Conservation (phyloP, 495 filamentous ascomycete genomes). For the Choiromyces venosus region DNA sequence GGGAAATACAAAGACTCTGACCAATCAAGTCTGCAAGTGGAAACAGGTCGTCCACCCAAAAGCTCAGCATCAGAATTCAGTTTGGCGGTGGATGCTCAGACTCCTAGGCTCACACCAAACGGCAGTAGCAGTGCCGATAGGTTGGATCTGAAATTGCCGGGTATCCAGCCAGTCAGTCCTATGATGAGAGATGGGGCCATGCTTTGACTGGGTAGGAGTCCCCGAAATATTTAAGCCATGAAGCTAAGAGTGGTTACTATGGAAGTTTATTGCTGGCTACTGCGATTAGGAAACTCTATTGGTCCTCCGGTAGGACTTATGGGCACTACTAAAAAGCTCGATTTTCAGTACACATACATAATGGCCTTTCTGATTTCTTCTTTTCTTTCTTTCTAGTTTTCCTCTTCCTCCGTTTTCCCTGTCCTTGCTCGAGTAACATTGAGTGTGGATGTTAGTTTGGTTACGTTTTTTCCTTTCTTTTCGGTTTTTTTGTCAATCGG, state of each 20-base stretch:
- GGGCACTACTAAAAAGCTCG: background rate
- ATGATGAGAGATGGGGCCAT: constrained; percentile 23
- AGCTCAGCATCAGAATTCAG: constrained; percentile 26
- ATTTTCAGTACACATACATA: constrained; percentile 50
- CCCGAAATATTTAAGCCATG: background rate
- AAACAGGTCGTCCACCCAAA: constrained; percentile 30
- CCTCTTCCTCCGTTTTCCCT: constrained; percentile 13
- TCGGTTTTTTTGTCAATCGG: constrained; percentile 24
- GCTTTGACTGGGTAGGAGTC: constrained; percentile 9
- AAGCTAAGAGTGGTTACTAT: background rate
- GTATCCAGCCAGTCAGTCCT: constrained; percentile 30
- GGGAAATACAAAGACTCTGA: constrained; percentile 25
- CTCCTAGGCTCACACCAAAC: background rate
- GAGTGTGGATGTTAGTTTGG: constrained; percentile 8
- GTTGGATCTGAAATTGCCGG: constrained; percentile 24
- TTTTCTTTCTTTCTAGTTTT: constrained; percentile 35
- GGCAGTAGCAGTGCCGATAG: background rate
- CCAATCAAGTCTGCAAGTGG: constrained; percentile 30
- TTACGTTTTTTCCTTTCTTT: constrained; percentile 16
- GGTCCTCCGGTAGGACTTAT: constrained; percentile 28
- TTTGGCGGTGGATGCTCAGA: background rate
- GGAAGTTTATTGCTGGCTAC: background rate
- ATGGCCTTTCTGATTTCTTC: constrained; percentile 50
- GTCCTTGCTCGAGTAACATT: constrained; percentile 1
- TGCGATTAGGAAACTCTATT: constrained; percentile 16